These are phyloP conservation scores for Syzygium aromaticum DNA, from an alignment of 345 rosid species.

Conservation along the genomic window DNA sequence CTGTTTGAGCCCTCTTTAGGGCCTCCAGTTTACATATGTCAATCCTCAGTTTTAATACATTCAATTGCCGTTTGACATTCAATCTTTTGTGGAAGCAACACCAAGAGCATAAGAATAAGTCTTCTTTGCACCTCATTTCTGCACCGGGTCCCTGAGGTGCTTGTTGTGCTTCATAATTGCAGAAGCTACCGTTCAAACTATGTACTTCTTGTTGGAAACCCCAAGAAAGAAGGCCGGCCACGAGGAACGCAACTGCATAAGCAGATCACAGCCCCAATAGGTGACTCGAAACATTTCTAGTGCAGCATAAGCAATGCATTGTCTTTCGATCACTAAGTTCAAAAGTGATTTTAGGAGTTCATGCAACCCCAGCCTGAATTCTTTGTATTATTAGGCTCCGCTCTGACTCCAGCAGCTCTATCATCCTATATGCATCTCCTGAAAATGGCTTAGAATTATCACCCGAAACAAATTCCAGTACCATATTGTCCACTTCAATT, in stretches of 20 bases:
- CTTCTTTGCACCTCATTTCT: neutral
- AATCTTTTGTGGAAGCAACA: neutral
- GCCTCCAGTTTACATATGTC: neutral
- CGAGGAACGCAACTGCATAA: neutral
- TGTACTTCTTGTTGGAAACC: neutral
- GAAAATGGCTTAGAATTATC: conserved; percentile 38
- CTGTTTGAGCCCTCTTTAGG: neutral
- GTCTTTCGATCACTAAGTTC: neutral
- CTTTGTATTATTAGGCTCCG: neutral
- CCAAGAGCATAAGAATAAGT: neutral
- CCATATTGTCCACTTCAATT: conserved; percentile 43
- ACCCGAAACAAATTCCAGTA: conserved; percentile 45
- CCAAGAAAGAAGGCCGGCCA: neutral
- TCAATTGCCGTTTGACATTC: neutral
- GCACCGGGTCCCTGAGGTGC: neutral
- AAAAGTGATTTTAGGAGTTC: neutral
- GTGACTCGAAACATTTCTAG: neutral
- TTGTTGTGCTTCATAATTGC: neutral
- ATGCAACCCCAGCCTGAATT: neutral
- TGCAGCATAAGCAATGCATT: neutral
- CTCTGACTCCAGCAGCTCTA: conserved; percentile 25
- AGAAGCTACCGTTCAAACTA: neutral
- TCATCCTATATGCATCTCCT: conserved; percentile 20
- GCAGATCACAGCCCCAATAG: neutral
- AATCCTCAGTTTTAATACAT: neutral